Conservation (phyloP, 2,329 filamentous ascomycete species). For the Madurella mycetomatis region DNA sequence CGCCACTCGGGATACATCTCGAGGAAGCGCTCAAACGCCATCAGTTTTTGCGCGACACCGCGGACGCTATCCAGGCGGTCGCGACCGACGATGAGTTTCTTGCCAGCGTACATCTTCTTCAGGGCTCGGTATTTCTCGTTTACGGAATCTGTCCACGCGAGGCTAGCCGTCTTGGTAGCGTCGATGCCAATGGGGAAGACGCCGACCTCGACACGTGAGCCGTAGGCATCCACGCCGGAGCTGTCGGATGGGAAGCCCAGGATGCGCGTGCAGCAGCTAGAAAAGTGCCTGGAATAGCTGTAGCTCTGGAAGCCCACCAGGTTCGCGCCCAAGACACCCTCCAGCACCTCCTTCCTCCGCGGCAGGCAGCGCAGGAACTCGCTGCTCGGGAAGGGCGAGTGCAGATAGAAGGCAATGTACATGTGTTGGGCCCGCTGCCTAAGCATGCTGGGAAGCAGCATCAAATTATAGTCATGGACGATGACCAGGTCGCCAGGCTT, state of each 20-base stretch:
- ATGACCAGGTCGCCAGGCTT: constrained; percentile 89
- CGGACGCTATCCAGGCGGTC: constrained; percentile 91
- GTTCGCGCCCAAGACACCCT: constrained; percentile 85
- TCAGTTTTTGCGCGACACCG: constrained; percentile 91
- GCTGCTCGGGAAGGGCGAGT: constrained; percentile 92
- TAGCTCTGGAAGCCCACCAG: constrained; percentile 94
- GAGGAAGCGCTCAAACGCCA: constrained; percentile 89
- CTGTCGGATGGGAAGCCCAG: constrained; percentile 85
- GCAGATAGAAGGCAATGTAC: constrained; percentile 92
- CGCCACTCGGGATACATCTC: constrained; percentile 88
- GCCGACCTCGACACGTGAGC: constrained; percentile 81
- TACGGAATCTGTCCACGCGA: constrained; percentile 66
- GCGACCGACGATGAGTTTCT: constrained; percentile 91
- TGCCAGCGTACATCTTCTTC: constrained; percentile 73
- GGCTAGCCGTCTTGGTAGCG: constrained; percentile 68
- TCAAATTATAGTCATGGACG: constrained; percentile 90
- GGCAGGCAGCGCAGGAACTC: constrained; percentile 90
- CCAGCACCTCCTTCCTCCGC: constrained; percentile 82
- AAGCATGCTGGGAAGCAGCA: constrained; percentile 83
- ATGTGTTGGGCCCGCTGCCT: constrained; percentile 82
- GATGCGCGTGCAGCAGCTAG: constrained; percentile 87
- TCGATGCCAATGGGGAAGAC: constrained; percentile 96
- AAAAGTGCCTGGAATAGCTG: constrained; percentile 91
- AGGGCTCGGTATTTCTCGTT: constrained; percentile 70
- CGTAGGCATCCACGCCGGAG: constrained; percentile 82